Conservation (phyloP, 1,284 basidiomycete genomes). For the Meripilus lineatus region DNA sequence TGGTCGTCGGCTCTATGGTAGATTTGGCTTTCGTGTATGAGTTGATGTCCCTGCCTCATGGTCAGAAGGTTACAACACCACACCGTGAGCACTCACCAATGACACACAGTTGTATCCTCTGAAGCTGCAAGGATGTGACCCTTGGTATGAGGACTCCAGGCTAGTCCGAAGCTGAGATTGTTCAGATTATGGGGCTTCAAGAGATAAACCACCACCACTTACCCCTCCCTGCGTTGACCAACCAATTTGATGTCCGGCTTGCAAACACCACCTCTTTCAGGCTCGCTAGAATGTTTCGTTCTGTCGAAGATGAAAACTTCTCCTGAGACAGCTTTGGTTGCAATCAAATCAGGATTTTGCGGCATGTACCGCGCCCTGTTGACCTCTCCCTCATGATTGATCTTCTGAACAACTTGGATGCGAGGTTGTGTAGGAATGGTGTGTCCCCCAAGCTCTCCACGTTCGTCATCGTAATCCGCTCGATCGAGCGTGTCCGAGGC, state of each 20-base stretch:
- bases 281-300: slow-evolving; percentile 94
- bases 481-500: slow-evolving; percentile 73
- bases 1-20: slow-evolving; percentile 75
- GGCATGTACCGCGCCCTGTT: slow-evolving; percentile 99
- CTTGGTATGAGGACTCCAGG: slow-evolving; percentile 82
- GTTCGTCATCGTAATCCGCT: slow-evolving; percentile 88
- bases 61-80: slow-evolving; percentile 1
- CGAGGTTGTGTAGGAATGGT: slow-evolving; percentile 75
- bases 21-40: slow-evolving; percentile 81
- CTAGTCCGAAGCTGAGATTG: slow-evolving; percentile 77
- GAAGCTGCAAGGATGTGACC: slow-evolving; percentile 92
- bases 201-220: slow-evolving; percentile 24
- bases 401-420: slow-evolving; percentile 88
- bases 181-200: slow-evolving; percentile 2
- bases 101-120: slow-evolving; percentile 94
- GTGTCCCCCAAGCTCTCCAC: slow-evolving; percentile 87
- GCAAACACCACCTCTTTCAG: slow-evolving; percentile 78
- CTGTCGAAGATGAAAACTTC: slow-evolving; percentile 94
- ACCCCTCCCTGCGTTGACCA: slow-evolving; percentile 94
- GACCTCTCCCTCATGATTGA: slow-evolving; percentile 96
- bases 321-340: slow-evolving; percentile 89
- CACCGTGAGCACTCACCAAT: slow-evolving; percentile 66
- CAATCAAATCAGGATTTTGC: slow-evolving; percentile 95
- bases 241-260: slow-evolving; percentile 89
- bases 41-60: slow-evolving; percentile 76